Evolutionary conservation across 1,139 yeast genomes (phyloP), one percentile per base, ranked within the genome.

Genomic region (Magnusiomyces fungicola): DNA sequence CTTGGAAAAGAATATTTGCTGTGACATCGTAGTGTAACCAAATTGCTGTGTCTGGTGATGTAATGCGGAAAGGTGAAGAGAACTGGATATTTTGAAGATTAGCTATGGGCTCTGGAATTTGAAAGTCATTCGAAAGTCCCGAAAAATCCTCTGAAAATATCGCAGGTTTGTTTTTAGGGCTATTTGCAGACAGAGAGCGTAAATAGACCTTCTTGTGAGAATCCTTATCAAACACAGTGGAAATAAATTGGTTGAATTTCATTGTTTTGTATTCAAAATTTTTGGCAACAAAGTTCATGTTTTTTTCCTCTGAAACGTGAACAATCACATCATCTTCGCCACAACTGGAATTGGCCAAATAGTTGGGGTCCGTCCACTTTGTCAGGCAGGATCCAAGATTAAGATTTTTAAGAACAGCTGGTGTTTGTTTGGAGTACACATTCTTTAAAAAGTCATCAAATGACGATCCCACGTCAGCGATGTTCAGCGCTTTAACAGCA

Each of bases 1-100:
- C 57, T 48, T 69, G 72, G 45, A 67, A 63, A n/a, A 69, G 56
- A 16, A 68, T 57, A 47, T 68, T 67, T 21, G 71, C 66, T 12
- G 65, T 66, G 16, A 66, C 69, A 50, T 69, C 70, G 53, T 68
- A 68, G 45, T 67, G 71, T 4, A 68, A 60, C 71, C 71, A 67
- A 53, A 68, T 62, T 3, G 67, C 59, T 2, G 69, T 66, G 24
- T 58, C 54, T 2, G 66, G 57, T 18, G 70, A 62, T 2, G 71
- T 60, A 14, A 68, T 55, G 32, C 71, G 52, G 40, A 68, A 52
- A 3, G 70, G 69, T 0, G 71, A 64, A 3, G 71, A 67, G 50
- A 66, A 66, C 42, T 58, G 62, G n/a, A 52, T 50, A 4, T 47
- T 45, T 18, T 51, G 53, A 22, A 58, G 50, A 16, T 50, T 48